Percentiles rank a stretch among this genome's conserved stretches.
Evolutionary conservation across 2,329 filamentous ascomycete species (phyloP).

Genomic region (Ceratocystis albifundus): DNA sequence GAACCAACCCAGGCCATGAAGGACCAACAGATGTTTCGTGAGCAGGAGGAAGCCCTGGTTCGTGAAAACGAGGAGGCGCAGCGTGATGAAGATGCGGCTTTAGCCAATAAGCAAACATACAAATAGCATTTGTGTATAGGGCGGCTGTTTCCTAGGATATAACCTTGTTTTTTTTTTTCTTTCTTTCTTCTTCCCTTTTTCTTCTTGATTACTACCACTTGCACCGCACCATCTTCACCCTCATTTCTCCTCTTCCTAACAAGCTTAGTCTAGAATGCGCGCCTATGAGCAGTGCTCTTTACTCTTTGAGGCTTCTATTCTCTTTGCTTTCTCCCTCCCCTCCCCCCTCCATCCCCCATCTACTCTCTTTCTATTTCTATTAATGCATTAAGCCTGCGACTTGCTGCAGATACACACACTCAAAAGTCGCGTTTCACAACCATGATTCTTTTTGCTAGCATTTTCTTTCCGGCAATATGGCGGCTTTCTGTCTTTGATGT

Average conservation of each 20-base stretch:
- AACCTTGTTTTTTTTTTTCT: neutral
- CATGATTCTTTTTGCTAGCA: neutral
- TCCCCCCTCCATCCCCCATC: too few relatives aligned
- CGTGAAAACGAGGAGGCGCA: constrained; percentile 46
- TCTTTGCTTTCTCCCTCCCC: neutral
- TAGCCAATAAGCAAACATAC: constrained; percentile 20
- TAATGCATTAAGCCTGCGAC: constrained; percentile 11
- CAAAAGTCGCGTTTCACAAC: constrained; percentile 15
- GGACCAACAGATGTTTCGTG: constrained; percentile 37
- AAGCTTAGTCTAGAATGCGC: neutral
- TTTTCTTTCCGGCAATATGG: constrained; percentile 8
- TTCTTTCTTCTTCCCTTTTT: neutral
- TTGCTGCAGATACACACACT: constrained; percentile 7
- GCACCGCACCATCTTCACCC: constrained; percentile 16
- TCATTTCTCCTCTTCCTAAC: neutral
- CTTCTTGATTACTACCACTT: neutral
- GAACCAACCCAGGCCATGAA: constrained; percentile 31
- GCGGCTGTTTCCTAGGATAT: constrained; percentile 22
- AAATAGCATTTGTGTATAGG: constrained; percentile 5
- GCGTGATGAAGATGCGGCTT: constrained; percentile 39
- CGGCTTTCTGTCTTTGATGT: constrained; percentile 1
- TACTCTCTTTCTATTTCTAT: constrained; percentile 7
- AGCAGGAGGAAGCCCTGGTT: constrained; percentile 40
- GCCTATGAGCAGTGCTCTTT: neutral
- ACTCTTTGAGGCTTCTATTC: neutral